Evolutionary conservation across 495 filamentous ascomycete genomes (phyloP).

Genomic region (Aspergillus panamensis): DNA sequence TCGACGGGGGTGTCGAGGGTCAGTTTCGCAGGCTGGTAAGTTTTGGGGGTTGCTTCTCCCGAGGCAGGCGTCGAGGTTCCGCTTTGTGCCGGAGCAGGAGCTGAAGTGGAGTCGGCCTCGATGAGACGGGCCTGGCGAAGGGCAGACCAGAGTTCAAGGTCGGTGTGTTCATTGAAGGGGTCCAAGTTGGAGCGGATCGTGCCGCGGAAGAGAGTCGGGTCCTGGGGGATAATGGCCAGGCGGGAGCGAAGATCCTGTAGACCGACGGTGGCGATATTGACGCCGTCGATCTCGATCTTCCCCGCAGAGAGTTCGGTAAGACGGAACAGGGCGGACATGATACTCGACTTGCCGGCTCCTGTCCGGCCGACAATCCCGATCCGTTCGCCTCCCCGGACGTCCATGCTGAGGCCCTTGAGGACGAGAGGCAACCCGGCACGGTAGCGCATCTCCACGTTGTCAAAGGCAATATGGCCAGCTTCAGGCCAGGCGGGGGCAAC

Average conservation of each 20-base stretch:
- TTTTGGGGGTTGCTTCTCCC: conserved; percentile 4
- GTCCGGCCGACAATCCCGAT: conserved; percentile 94
- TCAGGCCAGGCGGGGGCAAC: conserved; percentile 76
- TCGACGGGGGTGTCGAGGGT: conserved; percentile 84
- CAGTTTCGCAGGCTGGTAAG: conserved; percentile 48
- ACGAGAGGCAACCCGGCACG: conserved; percentile 78
- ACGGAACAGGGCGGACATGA: conserved; percentile 92
- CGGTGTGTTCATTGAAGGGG: conserved; percentile 83
- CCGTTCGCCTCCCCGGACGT: conserved; percentile 77
- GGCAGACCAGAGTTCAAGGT: conserved; percentile 84
- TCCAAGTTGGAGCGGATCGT: conserved; percentile 90
- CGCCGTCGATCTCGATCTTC: conserved; percentile 84
- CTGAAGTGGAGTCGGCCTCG: conserved; percentile 34
- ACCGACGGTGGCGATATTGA: conserved; percentile 81
- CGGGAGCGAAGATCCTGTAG: conserved; percentile 83
- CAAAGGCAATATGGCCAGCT: conserved; percentile 78
- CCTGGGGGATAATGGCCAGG: conserved; percentile 93
- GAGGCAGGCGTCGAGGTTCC: not conserved
- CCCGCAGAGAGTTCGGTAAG: conserved; percentile 80
- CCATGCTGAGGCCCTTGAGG: conserved; percentile 71
- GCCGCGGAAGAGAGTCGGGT: conserved; percentile 90
- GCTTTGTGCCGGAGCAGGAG: not conserved
- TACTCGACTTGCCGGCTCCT: conserved; percentile 89
- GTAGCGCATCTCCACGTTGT: conserved; percentile 89
- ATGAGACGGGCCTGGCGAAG: conserved; percentile 79